phyloP scores from a whole-genome alignment of 2,329 filamentous ascomycete species.

The Pseudogymnoascus sp. region DNA sequence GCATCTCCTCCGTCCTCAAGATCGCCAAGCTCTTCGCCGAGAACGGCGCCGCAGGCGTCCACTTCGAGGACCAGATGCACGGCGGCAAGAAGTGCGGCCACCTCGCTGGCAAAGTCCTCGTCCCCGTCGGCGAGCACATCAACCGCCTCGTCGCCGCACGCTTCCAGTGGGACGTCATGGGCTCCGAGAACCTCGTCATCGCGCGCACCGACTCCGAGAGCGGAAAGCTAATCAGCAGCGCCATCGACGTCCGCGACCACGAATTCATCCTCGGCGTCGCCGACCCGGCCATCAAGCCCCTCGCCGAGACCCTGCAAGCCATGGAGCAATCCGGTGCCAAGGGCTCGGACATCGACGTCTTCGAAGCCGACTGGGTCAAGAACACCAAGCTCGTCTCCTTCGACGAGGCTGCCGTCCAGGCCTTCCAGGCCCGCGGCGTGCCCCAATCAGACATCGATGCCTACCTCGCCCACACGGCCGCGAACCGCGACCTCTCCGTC shows the following conservation, averaged over 20 bases:
- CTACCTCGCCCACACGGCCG: conserved; percentile 55
- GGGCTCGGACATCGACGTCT: conserved; percentile 74
- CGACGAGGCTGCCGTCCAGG: conserved; percentile 77
- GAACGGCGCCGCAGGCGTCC: conserved; percentile 89
- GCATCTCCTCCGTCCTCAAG: conserved; percentile 86
- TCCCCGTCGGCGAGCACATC: conserved; percentile 91
- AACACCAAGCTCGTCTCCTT: conserved; percentile 78
- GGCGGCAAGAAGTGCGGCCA: conserved; percentile 98
- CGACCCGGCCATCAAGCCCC: conserved; percentile 63
- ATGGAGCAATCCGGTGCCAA: conserved; percentile 79
- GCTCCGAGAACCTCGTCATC: conserved; percentile 87
- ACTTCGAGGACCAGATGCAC: conserved; percentile 96
- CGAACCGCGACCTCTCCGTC: conserved; percentile 68
- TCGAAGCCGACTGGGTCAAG: conserved; percentile 84
- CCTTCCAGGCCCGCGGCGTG: conserved; percentile 60
- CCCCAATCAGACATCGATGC: conserved; percentile 54
- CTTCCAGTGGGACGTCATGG: conserved; percentile 99
- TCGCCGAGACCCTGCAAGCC: conserved; percentile 79
- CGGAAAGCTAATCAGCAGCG: conserved; percentile 79
- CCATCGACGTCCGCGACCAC: conserved; percentile 89
- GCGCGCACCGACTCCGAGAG: conserved; percentile 94
- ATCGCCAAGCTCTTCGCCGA: conserved; percentile 96
- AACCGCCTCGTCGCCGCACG: conserved; percentile 85
- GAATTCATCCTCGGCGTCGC: conserved; percentile 90
- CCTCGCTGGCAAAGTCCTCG: conserved; percentile 89